Percentiles rank a stretch among this genome's conserved stretches.
Conservation (phyloP, 164 flowering plant genomes). For the Hamamelis virginiana region DNA sequence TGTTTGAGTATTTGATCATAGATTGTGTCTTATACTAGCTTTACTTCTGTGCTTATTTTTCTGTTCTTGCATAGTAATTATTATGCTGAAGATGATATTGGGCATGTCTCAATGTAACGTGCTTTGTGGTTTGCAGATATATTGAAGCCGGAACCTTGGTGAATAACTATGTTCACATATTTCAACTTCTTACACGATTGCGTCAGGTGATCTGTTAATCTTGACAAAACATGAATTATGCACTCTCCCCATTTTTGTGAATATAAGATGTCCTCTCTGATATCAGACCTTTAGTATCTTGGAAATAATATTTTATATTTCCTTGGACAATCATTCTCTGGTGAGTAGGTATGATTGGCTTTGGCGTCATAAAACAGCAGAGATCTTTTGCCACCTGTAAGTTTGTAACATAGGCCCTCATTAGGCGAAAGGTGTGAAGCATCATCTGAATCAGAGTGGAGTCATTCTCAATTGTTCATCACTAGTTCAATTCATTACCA, state of each 20-base stretch:
- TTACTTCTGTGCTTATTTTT: neutral
- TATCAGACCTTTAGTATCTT: neutral
- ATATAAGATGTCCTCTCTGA: neutral
- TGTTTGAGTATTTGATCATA: no score
- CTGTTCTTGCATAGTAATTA: neutral
- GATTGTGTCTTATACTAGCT: no score
- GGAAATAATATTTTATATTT: neutral
- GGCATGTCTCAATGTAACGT: neutral
- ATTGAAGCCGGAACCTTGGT: slow-evolving; percentile 58
- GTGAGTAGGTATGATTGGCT: no score
- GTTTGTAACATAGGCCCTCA: no score
- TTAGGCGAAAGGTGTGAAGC: no score
- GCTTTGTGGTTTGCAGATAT: slow-evolving; percentile 51
- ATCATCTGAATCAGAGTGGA: no score
- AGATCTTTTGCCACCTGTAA: no score
- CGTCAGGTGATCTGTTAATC: slow-evolving; percentile 4
- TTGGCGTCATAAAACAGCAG: no score
- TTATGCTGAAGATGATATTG: slow-evolving; percentile 6
- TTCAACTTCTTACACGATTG: slow-evolving; percentile 5
- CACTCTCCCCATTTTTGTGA: neutral
- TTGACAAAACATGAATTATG: neutral
- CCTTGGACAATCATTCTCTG: no score
- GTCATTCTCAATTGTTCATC: no score
- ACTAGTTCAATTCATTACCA: no score
- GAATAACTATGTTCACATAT: slow-evolving; percentile 47